phyloP scores from a whole-genome alignment of 2,329 filamentous ascomycete species.

The Scedosporium dehoogii region DNA sequence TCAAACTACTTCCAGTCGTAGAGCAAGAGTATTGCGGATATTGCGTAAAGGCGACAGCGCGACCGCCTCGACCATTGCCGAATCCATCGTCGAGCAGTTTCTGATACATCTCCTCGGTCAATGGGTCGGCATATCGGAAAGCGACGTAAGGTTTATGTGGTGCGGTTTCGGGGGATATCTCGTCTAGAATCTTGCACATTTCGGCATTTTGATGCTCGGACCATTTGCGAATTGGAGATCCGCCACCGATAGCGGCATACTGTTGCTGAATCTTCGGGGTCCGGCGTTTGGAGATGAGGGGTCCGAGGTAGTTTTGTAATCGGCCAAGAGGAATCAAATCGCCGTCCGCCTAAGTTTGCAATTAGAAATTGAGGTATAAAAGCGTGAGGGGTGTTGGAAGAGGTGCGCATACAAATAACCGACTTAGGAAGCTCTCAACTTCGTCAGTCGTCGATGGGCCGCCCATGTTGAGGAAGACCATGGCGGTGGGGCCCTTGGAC shows the following conservation, averaged over 20 bases:
- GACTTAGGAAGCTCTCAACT: slow-evolving; percentile 80
- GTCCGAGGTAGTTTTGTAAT: slow-evolving; percentile 82
- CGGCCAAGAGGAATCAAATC: slow-evolving; percentile 94
- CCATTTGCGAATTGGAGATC: slow-evolving; percentile 98
- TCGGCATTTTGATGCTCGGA: slow-evolving; percentile 87
- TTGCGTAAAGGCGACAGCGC: slow-evolving; percentile 94
- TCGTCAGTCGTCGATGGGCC: slow-evolving; percentile 82
- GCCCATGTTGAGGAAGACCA: slow-evolving; percentile 99
- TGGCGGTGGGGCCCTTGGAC: slow-evolving; percentile 77
- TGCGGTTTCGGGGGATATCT: slow-evolving; percentile 81
- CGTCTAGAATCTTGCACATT: slow-evolving; percentile 96
- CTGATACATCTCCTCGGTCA: slow-evolving; percentile 91
- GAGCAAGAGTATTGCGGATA: slow-evolving; percentile 98
- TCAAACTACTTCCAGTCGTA: slow-evolving; percentile 89
- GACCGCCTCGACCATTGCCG: slow-evolving; percentile 77
- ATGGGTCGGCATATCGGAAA: slow-evolving; percentile 85
- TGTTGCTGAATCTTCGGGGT: slow-evolving; percentile 97
- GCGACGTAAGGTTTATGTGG: slow-evolving; percentile 97
- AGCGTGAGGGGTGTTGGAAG: slow-evolving; percentile 10
- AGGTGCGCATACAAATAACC: slow-evolving; percentile 66
- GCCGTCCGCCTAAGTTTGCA: slow-evolving; percentile 59
- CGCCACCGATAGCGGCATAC: slow-evolving; percentile 88
- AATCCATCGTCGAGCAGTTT: slow-evolving; percentile 80
- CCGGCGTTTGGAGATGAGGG: slow-evolving; percentile 72
- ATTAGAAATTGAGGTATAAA: slow-evolving; percentile 11